phyloP scores from a whole-genome alignment of 306 rosid genomes.

The Psophocarpus tetragonolobus region DNA sequence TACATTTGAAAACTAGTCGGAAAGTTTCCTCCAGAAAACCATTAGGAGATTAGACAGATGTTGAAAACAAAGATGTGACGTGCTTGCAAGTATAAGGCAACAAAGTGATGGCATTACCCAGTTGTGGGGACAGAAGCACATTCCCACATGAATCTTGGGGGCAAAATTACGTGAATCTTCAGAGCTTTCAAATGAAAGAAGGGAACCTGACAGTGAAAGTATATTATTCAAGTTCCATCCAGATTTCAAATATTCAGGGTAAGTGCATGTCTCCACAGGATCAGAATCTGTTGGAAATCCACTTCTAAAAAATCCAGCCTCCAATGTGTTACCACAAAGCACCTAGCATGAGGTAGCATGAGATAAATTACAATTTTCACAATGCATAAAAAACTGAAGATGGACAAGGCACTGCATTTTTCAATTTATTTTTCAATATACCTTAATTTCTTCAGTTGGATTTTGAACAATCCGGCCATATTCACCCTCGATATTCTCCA shows the following conservation, averaged over 20 bases:
- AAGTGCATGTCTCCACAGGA: conserved; percentile 27
- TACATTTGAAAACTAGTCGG: not conserved
- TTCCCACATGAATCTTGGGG: conserved; percentile 68
- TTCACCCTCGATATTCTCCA: conserved; percentile 80
- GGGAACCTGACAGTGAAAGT: conserved; percentile 58
- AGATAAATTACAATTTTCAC: conserved; percentile 34
- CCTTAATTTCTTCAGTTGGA: conserved; percentile 91
- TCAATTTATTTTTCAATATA: conserved; percentile 27
- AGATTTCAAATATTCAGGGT: conserved; percentile 53
- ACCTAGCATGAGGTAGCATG: conserved; percentile 56
- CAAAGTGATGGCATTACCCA: conserved; percentile 61
- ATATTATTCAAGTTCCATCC: conserved; percentile 87
- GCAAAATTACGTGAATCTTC: conserved; percentile 43
- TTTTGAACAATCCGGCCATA: conserved; percentile 68
- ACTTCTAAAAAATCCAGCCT: conserved; percentile 53
- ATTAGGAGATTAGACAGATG: not conserved
- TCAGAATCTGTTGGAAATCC: conserved; percentile 61
- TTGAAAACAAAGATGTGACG: conserved; percentile 7
- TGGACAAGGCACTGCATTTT: conserved; percentile 30
- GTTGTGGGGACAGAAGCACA: conserved; percentile 72
- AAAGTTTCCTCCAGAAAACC: conserved; percentile 7
- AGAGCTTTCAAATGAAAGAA: conserved; percentile 77
- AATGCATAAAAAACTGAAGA: conserved; percentile 32
- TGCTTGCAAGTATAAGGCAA: conserved; percentile 3
- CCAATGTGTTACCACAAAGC: conserved; percentile 47